These are phyloP conservation scores for Amanita pseudoporphyria DNA, from an alignment of 768 basidiomycete genomes.

Conservation along the genomic window DNA sequence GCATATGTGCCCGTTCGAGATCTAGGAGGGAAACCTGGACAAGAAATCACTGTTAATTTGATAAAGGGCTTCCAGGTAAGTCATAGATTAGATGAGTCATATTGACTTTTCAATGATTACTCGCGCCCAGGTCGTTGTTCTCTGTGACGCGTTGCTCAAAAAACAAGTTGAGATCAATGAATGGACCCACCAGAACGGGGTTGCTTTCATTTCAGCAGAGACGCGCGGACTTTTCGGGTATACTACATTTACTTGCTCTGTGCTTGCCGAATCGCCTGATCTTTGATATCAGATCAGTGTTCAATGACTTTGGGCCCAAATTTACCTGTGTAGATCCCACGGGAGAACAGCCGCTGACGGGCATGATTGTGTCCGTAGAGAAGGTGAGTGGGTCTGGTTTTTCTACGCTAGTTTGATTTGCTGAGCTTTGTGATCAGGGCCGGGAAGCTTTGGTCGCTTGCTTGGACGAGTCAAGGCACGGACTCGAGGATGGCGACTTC, in stretches of 20 bases:
- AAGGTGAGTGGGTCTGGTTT: constrained; percentile 39
- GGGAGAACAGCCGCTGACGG: constrained; percentile 88
- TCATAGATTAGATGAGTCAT: not conserved
- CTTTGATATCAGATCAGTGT: constrained; percentile 57
- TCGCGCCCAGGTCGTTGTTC: constrained; percentile 65
- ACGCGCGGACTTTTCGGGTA: constrained; percentile 94
- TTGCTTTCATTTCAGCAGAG: constrained; percentile 88
- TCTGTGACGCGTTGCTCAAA: constrained; percentile 65
- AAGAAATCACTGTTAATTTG: constrained; percentile 70
- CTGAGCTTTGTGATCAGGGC: constrained; percentile 36
- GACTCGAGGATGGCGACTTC: constrained; percentile 96
- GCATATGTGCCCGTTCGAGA: constrained; percentile 90
- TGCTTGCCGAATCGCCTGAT: not conserved
- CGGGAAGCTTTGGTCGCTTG: constrained; percentile 92
- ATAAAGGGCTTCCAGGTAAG: constrained; percentile 84
- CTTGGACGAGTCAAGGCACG: constrained; percentile 94
- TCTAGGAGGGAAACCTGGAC: constrained; percentile 68
- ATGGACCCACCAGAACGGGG: constrained; percentile 83
- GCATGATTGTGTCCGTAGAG: constrained; percentile 94
- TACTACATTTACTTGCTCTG: constrained; percentile 11
- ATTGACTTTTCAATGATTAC: constrained; percentile 7
- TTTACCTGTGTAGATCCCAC: constrained; percentile 97
- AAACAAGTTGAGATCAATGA: constrained; percentile 95
- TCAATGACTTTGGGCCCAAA: constrained; percentile 94
- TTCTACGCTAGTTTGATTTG: not conserved